Evolutionary conservation across 139 green algal species (phyloP), one percentile per base, ranked within the genome.

Genomic region (Chlorella vulgaris): DNA sequence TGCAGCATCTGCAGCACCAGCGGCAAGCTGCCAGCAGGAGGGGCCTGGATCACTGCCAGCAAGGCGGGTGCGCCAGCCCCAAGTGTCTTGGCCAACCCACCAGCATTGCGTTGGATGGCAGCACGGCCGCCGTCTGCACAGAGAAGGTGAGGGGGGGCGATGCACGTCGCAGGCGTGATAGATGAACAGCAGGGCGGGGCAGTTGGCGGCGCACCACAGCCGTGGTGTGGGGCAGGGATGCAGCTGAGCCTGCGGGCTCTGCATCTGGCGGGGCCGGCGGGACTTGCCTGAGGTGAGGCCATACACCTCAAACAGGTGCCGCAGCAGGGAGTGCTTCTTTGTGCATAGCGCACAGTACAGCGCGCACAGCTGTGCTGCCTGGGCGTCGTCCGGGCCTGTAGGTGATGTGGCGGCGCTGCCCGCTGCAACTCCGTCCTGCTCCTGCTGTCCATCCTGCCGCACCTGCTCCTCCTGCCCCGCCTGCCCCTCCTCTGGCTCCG

Each of bases 331-430:
- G 61, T 91, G 89, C 43, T 90, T 86, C 74, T 88, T 88, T 38
- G 88, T 88, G 76, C 89, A 93, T 63, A 95, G 80, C 6, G 90
- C 91, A 42, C 90, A 89, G 85, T 88, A 94, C 26, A 95, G 82
- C 3, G 83, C 89, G n/a, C 83, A 87, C 35, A 84, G 75, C 63
- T 81, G 80, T 1, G 82, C 81, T 33, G 82, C 89, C 29, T 88
- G 83, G 10, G 70, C 66, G 24, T 85, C 67, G n/a, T 78, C 75
- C 2, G 85, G 74, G 33, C 60, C 47, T 15, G 2, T 69, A 26
- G 33, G 21, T 15, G 15, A 7, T 26, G 3, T 4, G 2, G 3
- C 67, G 29, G 35, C n/a, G 28, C 7, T 42, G 33, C 18, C 36
- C 40, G 18, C 35, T 73, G 50, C 33, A 39, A 26, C 29, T 22